Evolutionary conservation across 78 protist species (phyloP).

Genomic region (Dictyostelium citrinum): DNA sequence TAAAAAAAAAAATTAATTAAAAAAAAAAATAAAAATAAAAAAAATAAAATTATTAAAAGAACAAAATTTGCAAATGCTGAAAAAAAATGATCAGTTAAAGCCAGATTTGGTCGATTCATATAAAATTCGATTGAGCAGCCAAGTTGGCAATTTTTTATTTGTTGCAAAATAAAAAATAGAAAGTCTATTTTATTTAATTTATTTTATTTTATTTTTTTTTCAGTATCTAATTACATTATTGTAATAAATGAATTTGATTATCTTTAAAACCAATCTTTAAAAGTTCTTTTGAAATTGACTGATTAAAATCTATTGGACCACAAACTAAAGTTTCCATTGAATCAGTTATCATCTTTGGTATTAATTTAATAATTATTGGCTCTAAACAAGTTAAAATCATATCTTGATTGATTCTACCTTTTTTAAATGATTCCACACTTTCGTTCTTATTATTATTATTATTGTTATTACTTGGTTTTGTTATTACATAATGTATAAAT

Average conservation of each 20-base stretch:
- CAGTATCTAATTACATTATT: no score
- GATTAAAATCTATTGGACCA: conserved; percentile 47
- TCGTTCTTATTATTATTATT: no score
- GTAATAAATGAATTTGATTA: conserved; percentile 12
- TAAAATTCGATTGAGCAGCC: not conserved
- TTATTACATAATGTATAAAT: conserved; percentile 8
- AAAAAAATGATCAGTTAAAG: not conserved
- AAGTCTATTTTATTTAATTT: not conserved
- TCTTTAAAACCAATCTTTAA: conserved; percentile 3
- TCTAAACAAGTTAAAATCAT: not conserved
- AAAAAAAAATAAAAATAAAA: no score
- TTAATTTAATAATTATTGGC: not conserved
- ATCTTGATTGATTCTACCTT: conserved; percentile 31
- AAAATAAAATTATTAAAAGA: no score
- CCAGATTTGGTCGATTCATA: not conserved
- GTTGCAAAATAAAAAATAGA: not conserved
- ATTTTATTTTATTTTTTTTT: not conserved
- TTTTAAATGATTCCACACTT: not conserved
- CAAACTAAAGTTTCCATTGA: conserved; percentile 34
- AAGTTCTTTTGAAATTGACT: not conserved
- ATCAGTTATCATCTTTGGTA: not conserved
- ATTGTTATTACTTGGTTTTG: not conserved
- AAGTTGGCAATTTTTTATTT: not conserved
- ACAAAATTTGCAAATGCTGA: no score
- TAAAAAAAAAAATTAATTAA: no score